Evolutionary conservation across 768 basidiomycete species (phyloP), one percentile per base, ranked within the genome.

Genomic region (Trametes gibbosa): DNA sequence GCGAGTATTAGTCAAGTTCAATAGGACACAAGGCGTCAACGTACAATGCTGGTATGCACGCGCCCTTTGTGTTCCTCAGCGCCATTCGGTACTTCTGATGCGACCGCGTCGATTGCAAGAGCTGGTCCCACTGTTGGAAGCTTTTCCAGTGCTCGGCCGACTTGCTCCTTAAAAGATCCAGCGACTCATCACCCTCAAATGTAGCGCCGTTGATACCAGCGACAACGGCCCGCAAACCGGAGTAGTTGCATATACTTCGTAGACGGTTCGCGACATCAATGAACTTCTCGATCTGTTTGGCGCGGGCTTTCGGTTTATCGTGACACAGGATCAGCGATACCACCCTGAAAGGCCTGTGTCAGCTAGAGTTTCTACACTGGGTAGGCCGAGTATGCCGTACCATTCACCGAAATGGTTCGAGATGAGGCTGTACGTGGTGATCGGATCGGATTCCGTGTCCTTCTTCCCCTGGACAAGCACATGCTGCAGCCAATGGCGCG

Each of bases 11-110:
- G 25, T 54, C 51, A 49, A 47, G 57, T 46, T 23, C n/a, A 67
- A 13, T 62, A 63, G 60, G 58, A 53, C 50, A 48, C 56, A 27
- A 45, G 56, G 43, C 10, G 19, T 25, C 29, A 27, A 64, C 58
- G 59, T 58, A 91, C 90, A 91, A 72, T 17, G 90, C 92, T 39
- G 95, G 95, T 53, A 99, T 92, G 57, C 90, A 90, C 19, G 89
- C 83, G 25, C 91, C 88, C 66, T 89, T 90, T 2, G 92, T 88
- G 67, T 92, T 90, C 61, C 86, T 80, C 52, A 99, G 73, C 0
- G 95, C 94, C 69, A 95, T 77, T 13, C 95, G 86, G 74, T 99
- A 99, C n/a, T 90, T 85, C 50, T 88, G 84, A 73, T 96, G 95
- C 39, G 90, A 87, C 2, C 92, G 84, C 34, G 83, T 80, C 51